Percentiles rank a stretch among this genome's conserved stretches.
These are phyloP conservation scores for Ogataea populi-albae DNA, from an alignment of 805 yeast genomes.

Conservation along the genomic window DNA sequence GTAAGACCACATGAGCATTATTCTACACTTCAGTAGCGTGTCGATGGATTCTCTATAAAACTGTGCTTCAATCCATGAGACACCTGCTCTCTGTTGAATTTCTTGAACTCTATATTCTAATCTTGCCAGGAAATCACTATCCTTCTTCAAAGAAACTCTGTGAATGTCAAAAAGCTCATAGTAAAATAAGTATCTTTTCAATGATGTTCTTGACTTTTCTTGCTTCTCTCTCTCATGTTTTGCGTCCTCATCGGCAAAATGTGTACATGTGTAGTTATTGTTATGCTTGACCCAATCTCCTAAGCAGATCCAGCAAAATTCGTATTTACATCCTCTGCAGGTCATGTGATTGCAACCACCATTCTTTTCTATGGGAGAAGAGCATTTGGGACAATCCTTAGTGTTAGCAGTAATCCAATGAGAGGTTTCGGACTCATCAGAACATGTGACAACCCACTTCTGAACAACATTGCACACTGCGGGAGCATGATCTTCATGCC, in stretches of 20 bases:
- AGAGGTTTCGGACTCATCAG: slow-evolving; percentile 83
- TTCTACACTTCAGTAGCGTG: slow-evolving; percentile 63
- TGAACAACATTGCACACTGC: slow-evolving; percentile 70
- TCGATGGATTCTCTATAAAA: slow-evolving; percentile 73
- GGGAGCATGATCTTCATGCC: slow-evolving; percentile 75
- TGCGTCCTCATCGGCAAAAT: slow-evolving; percentile 45
- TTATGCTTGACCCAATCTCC: slow-evolving; percentile 75
- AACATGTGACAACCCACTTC: slow-evolving; percentile 74
- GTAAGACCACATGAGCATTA: slow-evolving; percentile 86
- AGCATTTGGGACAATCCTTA: slow-evolving; percentile 81
- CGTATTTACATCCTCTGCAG: slow-evolving; percentile 70
- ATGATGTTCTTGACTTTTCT: slow-evolving; percentile 43
- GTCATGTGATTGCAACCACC: slow-evolving; percentile 98
- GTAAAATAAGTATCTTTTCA: slow-evolving; percentile 70
- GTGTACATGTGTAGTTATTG: slow-evolving; percentile 57
- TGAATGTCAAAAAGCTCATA: slow-evolving; percentile 74
- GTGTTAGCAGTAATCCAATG: slow-evolving; percentile 87
- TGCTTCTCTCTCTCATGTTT: slow-evolving; percentile 39
- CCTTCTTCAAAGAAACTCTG: slow-evolving; percentile 72
- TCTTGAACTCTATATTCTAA: slow-evolving; percentile 62
- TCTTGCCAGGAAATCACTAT: slow-evolving; percentile 56
- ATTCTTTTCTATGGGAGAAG: slow-evolving; percentile 77
- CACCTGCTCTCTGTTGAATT: slow-evolving; percentile 60
- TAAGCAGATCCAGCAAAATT: slow-evolving; percentile 93
- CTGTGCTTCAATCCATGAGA: slow-evolving; percentile 86